Evolutionary conservation across 257 asterid species (phyloP).

Genomic region (Solanum peruvianum): DNA sequence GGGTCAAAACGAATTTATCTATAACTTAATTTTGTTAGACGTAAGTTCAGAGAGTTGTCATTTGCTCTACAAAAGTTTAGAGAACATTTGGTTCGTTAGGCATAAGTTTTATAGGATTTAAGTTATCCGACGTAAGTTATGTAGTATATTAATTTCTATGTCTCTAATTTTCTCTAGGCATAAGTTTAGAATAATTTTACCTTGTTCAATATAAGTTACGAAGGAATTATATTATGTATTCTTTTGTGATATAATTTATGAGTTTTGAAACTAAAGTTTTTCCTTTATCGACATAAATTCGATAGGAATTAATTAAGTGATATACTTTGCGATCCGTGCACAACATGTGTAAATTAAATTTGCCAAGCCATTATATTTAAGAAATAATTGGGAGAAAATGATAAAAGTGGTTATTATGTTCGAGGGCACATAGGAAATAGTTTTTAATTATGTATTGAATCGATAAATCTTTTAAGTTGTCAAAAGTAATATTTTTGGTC

Average conservation of each 20-base stretch:
- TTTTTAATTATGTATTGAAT: not conserved
- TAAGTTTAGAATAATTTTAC: no score
- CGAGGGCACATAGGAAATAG: not conserved
- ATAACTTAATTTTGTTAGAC: not conserved
- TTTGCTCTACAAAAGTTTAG: not conserved
- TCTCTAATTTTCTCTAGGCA: not conserved
- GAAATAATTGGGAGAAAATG: not conserved
- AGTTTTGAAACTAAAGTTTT: no score
- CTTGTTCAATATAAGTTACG: not conserved
- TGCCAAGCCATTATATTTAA: not conserved
- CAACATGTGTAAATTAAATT: no score
- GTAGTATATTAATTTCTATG: no score
- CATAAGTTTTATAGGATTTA: not conserved
- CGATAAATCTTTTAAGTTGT: not conserved
- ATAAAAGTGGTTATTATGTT: not conserved
- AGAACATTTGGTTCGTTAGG: not conserved
- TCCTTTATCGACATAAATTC: no score
- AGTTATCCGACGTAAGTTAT: not conserved
- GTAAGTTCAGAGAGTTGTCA: no score
- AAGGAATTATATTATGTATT: not conserved
- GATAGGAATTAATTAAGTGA: no score
- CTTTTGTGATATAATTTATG: no score
- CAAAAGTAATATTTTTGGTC: not conserved
- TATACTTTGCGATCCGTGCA: accelerated
- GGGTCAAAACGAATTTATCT: no score